Percentiles rank a stretch among this genome's conserved stretches.
Evolutionary conservation across 2,329 filamentous ascomycete species (phyloP).

Genomic region (Stylonectria norvegica): DNA sequence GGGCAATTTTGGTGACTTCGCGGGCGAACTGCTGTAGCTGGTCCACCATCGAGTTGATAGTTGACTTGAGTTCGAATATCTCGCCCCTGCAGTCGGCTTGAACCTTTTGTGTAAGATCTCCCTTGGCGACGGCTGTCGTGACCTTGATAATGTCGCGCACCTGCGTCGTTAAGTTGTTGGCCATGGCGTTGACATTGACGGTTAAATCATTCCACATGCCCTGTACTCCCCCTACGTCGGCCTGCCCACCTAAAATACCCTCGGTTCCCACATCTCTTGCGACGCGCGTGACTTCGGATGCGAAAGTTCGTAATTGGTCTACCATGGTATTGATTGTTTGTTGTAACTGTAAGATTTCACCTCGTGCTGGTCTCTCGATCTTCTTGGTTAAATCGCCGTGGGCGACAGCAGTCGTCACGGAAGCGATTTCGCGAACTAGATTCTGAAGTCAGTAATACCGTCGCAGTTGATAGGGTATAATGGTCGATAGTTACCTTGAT

Average conservation of each 20-base stretch:
- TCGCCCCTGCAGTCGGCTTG: slow-evolving; percentile 89
- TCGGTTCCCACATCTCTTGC: slow-evolving; percentile 82
- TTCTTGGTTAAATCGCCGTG: slow-evolving; percentile 82
- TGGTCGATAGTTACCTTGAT: slow-evolving; percentile 53
- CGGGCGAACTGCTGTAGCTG: slow-evolving; percentile 94
- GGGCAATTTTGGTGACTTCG: slow-evolving; percentile 93
- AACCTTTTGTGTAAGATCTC: slow-evolving; percentile 95
- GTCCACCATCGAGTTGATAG: slow-evolving; percentile 99
- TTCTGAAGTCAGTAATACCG: background rate
- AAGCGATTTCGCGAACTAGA: slow-evolving; percentile 75
- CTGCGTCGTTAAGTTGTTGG: slow-evolving; percentile 81
- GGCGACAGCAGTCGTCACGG: slow-evolving; percentile 78
- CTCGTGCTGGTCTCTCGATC: slow-evolving; percentile 75
- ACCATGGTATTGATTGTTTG: slow-evolving; percentile 91
- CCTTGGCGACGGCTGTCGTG: slow-evolving; percentile 69
- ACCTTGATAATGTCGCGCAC: slow-evolving; percentile 92
- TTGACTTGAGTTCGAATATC: slow-evolving; percentile 92
- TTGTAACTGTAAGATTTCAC: slow-evolving; percentile 78
- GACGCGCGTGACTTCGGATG: slow-evolving; percentile 78
- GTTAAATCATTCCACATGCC: slow-evolving; percentile 88
- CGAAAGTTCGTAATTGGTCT: slow-evolving; percentile 78
- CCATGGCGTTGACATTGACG: slow-evolving; percentile 85
- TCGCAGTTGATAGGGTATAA: slow-evolving; percentile 11
- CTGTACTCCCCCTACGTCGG: slow-evolving; percentile 78
- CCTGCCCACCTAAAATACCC: slow-evolving; percentile 77